A percentile compares a stretch with the other conserved stretches of the same genome.
Evolutionary conservation across 169 alveolate genomes (phyloP).

Genomic region (Eimeria acervulina): DNA sequence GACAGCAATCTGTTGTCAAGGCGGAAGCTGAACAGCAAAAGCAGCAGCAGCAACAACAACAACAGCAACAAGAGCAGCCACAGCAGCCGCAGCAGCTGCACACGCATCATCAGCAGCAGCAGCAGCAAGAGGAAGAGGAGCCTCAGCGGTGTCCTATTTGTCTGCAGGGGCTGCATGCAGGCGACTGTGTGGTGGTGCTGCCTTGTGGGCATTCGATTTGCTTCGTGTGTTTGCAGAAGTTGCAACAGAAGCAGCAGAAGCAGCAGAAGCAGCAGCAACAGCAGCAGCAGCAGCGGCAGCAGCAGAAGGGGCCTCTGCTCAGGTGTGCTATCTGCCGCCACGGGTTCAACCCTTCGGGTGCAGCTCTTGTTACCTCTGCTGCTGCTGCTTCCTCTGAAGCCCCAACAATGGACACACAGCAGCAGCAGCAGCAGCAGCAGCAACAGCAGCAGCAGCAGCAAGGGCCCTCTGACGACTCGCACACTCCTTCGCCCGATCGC

Average conservation of each 20-base stretch:
- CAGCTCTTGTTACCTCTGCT: slow-evolving; percentile 31
- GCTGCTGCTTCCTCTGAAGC: slow-evolving; percentile 19
- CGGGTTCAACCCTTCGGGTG: slow-evolving; percentile 12
- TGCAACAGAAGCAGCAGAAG: slow-evolving; percentile 46
- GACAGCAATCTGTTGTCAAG: not conserved
- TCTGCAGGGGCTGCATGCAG: slow-evolving; percentile 11
- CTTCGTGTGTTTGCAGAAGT: slow-evolving; percentile 40
- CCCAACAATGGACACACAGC: not conserved
- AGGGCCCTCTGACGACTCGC: not conserved
- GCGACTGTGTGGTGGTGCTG: slow-evolving; percentile 59
- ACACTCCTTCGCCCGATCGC: slow-evolving; percentile 39
- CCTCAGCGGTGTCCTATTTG: slow-evolving; percentile 78
- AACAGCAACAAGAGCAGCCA: not conserved
- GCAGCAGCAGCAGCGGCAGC: not conserved
- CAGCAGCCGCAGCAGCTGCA: slow-evolving; percentile 8
- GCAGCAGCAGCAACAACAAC: not conserved
- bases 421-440: not conserved
- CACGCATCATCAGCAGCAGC: slow-evolving; percentile 14
- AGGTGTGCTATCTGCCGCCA: slow-evolving; percentile 39
- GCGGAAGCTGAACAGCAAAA: not conserved
- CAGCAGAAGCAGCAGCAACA: slow-evolving; percentile 59
- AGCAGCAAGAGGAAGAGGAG: slow-evolving; percentile 57
- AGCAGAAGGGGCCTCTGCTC: slow-evolving; percentile 19
- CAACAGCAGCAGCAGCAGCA: slow-evolving; percentile 34
- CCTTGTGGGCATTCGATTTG: slow-evolving; percentile 82